Percentiles rank a stretch among this genome's conserved stretches.
Evolutionary conservation across 371 early-diverging fungal species (phyloP).

Genomic region (Mortierella sp.): DNA sequence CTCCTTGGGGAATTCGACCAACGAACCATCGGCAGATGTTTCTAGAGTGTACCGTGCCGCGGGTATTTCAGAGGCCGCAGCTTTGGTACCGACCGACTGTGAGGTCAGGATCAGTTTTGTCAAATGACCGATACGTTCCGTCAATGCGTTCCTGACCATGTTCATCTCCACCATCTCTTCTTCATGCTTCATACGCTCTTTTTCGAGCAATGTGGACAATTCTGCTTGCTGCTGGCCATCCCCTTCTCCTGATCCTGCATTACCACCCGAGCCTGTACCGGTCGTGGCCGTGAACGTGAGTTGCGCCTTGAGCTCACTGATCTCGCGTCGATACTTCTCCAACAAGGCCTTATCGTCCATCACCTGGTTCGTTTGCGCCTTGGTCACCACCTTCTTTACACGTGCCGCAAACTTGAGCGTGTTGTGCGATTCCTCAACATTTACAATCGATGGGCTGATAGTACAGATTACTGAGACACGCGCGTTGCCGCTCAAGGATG

Average conservation of each 20-base stretch:
- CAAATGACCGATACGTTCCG: slow-evolving; percentile 84
- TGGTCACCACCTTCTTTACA: slow-evolving; percentile 76
- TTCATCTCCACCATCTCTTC: slow-evolving; percentile 80
- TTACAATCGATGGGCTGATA: slow-evolving; percentile 69
- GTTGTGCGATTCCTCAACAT: slow-evolving; percentile 80
- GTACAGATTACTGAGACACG: slow-evolving; percentile 85
- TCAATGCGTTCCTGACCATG: slow-evolving; percentile 78
- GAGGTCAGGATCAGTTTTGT: slow-evolving; percentile 86
- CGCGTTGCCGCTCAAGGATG: slow-evolving; percentile 82
- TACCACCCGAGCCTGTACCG: slow-evolving; percentile 11
- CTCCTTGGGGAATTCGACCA: slow-evolving; percentile 50
- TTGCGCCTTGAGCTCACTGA: slow-evolving; percentile 83
- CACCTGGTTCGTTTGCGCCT: slow-evolving; percentile 76
- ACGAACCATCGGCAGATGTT: slow-evolving; percentile 45
- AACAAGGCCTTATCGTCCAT: slow-evolving; percentile 88
- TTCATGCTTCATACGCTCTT: slow-evolving; percentile 69
- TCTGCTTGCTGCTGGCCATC: slow-evolving; percentile 46
- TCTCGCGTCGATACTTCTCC: slow-evolving; percentile 86
- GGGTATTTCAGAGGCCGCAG: slow-evolving; percentile 10
- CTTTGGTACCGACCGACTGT: slow-evolving; percentile 55
- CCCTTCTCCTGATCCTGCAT: slow-evolving; percentile 1
- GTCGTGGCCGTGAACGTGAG: slow-evolving; percentile 63
- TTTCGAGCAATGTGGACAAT: slow-evolving; percentile 42
- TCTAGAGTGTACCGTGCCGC: slow-evolving; percentile 33
- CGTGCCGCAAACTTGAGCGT: slow-evolving; percentile 90